Evolutionary conservation across 768 basidiomycete species (phyloP).

Genomic region (Mycena belliarum): DNA sequence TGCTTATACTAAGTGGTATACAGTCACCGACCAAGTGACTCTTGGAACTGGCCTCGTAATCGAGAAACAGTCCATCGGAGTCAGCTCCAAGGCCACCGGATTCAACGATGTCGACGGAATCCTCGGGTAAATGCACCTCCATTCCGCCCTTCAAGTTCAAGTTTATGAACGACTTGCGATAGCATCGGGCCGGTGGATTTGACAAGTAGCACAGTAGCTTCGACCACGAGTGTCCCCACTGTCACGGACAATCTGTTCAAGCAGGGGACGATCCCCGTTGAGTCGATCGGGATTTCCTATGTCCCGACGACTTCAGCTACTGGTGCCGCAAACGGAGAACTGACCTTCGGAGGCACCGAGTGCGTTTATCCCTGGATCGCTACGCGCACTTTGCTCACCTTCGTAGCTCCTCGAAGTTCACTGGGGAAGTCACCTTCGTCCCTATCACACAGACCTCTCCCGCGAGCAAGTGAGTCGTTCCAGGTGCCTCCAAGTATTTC

Average conservation of each 20-base stretch:
- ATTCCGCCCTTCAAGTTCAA: not conserved
- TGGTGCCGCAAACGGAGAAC: slow-evolving; percentile 48
- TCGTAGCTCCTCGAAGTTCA: slow-evolving; percentile 43
- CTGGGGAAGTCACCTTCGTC: slow-evolving; percentile 35
- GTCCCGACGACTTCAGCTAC: slow-evolving; percentile 41
- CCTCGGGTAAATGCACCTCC: slow-evolving; percentile 47
- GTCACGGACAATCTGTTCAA: slow-evolving; percentile 58
- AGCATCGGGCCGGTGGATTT: slow-evolving; percentile 55
- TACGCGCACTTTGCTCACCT: too few species aligned
- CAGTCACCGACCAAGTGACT: slow-evolving; percentile 50
- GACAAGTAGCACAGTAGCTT: slow-evolving; percentile 43
- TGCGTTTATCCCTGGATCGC: too few species aligned
- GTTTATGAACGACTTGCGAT: not conserved
- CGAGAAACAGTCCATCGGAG: slow-evolving; percentile 48
- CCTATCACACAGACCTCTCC: slow-evolving; percentile 48
- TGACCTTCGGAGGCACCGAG: slow-evolving; percentile 59
- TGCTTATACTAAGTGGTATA: not conserved
- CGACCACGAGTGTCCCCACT: slow-evolving; percentile 45
- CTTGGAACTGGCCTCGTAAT: slow-evolving; percentile 43
- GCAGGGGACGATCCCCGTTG: slow-evolving; percentile 45
- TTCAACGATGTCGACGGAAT: slow-evolving; percentile 54
- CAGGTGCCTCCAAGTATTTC: not conserved
- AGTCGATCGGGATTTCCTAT: slow-evolving; percentile 55
- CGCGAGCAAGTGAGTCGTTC: slow-evolving; percentile 37
- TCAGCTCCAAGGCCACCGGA: slow-evolving; percentile 43